These are phyloP conservation scores for Phoenix dactylifera DNA, from an alignment of 176 grass and related monocot species.

Conservation along the genomic window DNA sequence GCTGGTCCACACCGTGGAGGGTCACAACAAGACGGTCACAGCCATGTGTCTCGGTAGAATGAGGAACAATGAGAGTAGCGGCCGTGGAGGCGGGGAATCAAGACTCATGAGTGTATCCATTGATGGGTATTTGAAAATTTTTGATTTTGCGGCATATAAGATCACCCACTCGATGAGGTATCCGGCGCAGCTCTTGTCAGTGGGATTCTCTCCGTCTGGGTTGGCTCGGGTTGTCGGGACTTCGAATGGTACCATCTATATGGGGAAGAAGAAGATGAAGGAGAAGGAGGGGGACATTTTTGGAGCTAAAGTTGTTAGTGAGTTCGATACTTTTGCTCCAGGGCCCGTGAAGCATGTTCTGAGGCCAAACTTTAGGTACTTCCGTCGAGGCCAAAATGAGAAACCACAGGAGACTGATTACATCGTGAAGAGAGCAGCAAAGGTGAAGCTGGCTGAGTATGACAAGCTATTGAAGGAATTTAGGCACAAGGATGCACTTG, in stretches of 20 bases:
- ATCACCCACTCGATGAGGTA: constrained; percentile 68
- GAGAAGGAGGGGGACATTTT: constrained; percentile 21
- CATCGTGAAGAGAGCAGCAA: constrained; percentile 43
- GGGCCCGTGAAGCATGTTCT: constrained; percentile 31
- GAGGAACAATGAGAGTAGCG: background rate
- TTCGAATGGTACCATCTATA: constrained; percentile 59
- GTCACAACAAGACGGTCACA: constrained; percentile 84
- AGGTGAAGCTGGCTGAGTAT: constrained; percentile 64
- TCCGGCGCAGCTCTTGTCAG: constrained; percentile 52
- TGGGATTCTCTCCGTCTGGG: constrained; percentile 69
- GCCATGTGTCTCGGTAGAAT: constrained; percentile 40
- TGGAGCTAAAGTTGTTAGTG: constrained; percentile 11
- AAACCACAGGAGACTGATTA: constrained; percentile 60
- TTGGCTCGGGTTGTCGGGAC: constrained; percentile 56
- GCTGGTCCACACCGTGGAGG: constrained; percentile 64
- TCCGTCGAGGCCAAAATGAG: constrained; percentile 56
- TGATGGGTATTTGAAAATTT: constrained; percentile 91
- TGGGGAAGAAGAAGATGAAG: constrained; percentile 53
- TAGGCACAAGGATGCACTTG: constrained; percentile 75
- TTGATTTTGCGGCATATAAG: constrained; percentile 74
- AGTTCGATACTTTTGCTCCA: constrained; percentile 34
- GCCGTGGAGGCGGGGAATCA: constrained; percentile 24
- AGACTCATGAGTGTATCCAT: constrained; percentile 75
- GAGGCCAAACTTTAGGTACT: constrained; percentile 54
- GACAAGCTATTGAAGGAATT: constrained; percentile 78